These are phyloP conservation scores for Geosiphon pyriformis DNA, from an alignment of 192 early-diverging fungal genomes.

Conservation along the genomic window DNA sequence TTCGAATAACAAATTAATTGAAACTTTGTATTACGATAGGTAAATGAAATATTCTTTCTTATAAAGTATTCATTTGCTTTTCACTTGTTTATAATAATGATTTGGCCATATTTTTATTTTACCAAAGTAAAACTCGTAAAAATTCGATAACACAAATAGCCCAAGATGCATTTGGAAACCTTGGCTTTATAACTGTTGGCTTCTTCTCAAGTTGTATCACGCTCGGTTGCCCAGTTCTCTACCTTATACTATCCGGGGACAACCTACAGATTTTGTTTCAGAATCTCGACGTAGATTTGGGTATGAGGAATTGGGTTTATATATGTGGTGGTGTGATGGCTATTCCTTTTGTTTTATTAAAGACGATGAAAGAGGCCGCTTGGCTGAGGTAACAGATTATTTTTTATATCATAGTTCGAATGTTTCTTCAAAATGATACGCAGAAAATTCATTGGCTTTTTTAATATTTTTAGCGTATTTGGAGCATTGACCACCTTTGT, in stretches of 20 bases:
- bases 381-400: slow-evolving; percentile 34
- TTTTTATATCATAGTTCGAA: not conserved
- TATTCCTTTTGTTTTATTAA: slow-evolving; percentile 60
- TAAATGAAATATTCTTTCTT: slow-evolving; percentile 12
- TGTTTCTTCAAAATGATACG: not conserved
- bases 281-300: slow-evolving; percentile 35
- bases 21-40: slow-evolving; percentile 47
- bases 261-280: slow-evolving; percentile 52
- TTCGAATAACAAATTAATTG: slow-evolving; percentile 65
- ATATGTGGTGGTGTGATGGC: slow-evolving; percentile 46
- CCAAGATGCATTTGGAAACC: slow-evolving; percentile 39
- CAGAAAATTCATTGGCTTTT: not conserved
- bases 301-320: slow-evolving; percentile 50
- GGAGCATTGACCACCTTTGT: slow-evolving; percentile 58
- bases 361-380: slow-evolving; percentile 64
- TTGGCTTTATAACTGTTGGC: slow-evolving; percentile 43
- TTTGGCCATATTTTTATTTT: slow-evolving; percentile 1
- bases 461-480: slow-evolving; percentile 39
- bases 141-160: slow-evolving; percentile 20
- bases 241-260: slow-evolving; percentile 58
- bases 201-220: slow-evolving; percentile 51
- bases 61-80: not conserved
- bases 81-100: not conserved
- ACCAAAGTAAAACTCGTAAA: not conserved
- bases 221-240: slow-evolving; percentile 50